A percentile compares a stretch with the other conserved stretches of the same genome.
These are phyloP conservation scores for Colletotrichum cuscutae DNA, from an alignment of 2,329 filamentous ascomycete genomes.

Conservation along the genomic window DNA sequence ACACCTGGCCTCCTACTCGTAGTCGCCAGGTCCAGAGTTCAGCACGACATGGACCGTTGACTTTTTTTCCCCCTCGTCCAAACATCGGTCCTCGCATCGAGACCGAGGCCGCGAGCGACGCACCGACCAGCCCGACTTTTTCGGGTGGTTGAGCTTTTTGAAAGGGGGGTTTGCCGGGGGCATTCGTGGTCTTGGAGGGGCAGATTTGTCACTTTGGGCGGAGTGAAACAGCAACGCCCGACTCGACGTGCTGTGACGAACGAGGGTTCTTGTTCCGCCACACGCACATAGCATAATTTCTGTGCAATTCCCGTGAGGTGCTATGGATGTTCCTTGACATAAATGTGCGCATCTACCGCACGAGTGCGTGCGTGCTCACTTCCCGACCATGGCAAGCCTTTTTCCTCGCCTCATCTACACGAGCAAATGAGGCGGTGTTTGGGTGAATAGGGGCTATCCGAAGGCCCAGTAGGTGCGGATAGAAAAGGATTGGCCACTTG, in stretches of 20 bases:
- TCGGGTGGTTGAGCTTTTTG: neutral
- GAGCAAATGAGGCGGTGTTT: slow-evolving; percentile 9
- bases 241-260: slow-evolving; percentile 12
- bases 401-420: neutral
- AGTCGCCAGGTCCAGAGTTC: neutral
- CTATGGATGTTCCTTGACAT: slow-evolving; percentile 13
- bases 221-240: slow-evolving; percentile 30
- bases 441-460: neutral
- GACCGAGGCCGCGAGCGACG: slow-evolving; percentile 9
- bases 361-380: slow-evolving; percentile 2
- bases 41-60: neutral
- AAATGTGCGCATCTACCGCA: slow-evolving; percentile 10
- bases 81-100: slow-evolving; percentile 25
- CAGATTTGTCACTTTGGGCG: slow-evolving; percentile 7
- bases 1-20: neutral
- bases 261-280: neutral
- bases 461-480: neutral
- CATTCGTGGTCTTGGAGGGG: neutral
- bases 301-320: too few species aligned
- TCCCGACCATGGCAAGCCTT: neutral
- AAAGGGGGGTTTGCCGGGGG: neutral
- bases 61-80: neutral
- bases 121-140: neutral
- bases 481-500: neutral
- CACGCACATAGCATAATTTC: neutral